Percentiles rank a stretch among this genome's conserved stretches.
These are phyloP conservation scores for Alternaria atra DNA, from an alignment of 2,329 filamentous ascomycete species.

Conservation along the genomic window DNA sequence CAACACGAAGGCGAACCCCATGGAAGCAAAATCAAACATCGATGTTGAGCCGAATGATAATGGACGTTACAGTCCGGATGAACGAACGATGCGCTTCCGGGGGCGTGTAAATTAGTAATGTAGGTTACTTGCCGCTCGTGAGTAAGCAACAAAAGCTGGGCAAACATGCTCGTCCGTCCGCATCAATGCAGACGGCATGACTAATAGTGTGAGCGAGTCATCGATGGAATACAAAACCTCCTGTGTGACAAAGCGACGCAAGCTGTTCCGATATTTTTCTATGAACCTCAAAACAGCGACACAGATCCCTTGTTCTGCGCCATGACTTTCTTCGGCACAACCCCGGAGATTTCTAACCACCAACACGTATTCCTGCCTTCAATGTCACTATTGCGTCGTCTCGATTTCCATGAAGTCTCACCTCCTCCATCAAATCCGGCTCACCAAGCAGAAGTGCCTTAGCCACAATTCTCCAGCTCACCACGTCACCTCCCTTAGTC, in stretches of 20 bases:
- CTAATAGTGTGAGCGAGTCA: neutral
- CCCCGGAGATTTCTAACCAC: neutral
- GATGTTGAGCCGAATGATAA: conserved; percentile 8
- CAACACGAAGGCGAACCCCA: conserved; percentile 10
- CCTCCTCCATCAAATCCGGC: conserved; percentile 16
- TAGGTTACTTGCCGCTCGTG: neutral
- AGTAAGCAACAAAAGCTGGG: conserved; percentile 17
- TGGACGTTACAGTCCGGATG: conserved; percentile 9
- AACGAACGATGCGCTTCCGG: conserved; percentile 13
- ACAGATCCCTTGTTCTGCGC: neutral
- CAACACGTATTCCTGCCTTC: neutral
- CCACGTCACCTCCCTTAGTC: neutral
- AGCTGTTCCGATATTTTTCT: neutral
- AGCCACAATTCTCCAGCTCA: conserved; percentile 22
- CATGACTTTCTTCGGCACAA: neutral
- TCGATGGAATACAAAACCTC: neutral
- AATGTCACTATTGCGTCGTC: conserved; percentile 9
- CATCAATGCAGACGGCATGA: neutral
- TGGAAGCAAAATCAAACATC: conserved; percentile 1
- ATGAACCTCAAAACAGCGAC: neutral
- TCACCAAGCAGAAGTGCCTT: conserved; percentile 28
- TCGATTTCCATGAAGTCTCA: neutral
- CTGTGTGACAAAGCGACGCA: neutral
- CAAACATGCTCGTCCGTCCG: neutral
- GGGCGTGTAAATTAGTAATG: conserved; percentile 24